Evolutionary conservation across 495 filamentous ascomycete genomes (phyloP), one percentile per base, ranked within the genome.

Genomic region (Neurospora terricola): DNA sequence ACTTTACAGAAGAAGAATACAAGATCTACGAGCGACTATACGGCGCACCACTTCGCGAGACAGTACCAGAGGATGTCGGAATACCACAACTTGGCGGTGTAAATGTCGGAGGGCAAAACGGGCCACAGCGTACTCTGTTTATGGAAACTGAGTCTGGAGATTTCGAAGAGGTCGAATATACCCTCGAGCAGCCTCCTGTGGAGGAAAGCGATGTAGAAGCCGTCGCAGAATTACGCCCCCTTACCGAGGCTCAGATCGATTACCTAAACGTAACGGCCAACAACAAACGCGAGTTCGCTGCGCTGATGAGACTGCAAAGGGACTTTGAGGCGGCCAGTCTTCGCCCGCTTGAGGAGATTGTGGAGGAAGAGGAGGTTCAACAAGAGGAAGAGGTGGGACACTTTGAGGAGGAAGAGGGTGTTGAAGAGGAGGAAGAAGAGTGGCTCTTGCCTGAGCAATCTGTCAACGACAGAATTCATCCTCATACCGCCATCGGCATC

Each of bases 21-120:
- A 81, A 82, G 48, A 77, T 97, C 2, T 98, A 97, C 78, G 89
- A 91, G 72, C 86, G 93, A 72, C 82, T 97, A 11, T 98, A 94
- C 81, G 96, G 95, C 1, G 86, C 83, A 74, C 93, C 87, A 34
- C 79, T 86, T 75, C 84, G 84, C 69, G 87, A 87, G 48, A 88
- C 88, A 8, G 80, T 75, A 38, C 83, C 86, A 10, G 87, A 88
- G 43, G 90, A 92, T 80, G 82, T 89, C 7, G 86, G 83, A 12
- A 84, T 88, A 75, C 79, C 86, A 8, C 80, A 76, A 7, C 75
- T 78, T 2, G 77, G 80, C 0, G 75, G 54, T 66, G 54, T 66
- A 3, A 36, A 66, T 18, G 14, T 34, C 27, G 27, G 14, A 16
- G 54, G 12, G 27, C 54, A 34, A 66, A 66, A 72, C 27, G 70